A percentile compares a stretch with the other conserved stretches of the same genome.
Conservation (phyloP, 345 rosid genomes). For the Hypericum androsaemum region DNA sequence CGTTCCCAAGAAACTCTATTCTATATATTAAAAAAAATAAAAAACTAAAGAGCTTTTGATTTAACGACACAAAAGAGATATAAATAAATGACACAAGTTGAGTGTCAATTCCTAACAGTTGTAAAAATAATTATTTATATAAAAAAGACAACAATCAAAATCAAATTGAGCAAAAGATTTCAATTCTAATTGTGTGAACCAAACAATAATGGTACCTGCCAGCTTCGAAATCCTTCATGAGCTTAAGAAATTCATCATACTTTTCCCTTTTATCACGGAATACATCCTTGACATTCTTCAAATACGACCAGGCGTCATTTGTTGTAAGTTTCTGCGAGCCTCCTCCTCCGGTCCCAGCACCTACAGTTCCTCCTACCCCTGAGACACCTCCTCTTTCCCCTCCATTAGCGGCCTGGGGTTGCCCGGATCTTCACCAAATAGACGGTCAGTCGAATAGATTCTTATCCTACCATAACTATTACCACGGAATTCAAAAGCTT, state of each 20-base stretch:
- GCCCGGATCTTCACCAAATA: slow-evolving; percentile 54
- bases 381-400: slow-evolving; percentile 28
- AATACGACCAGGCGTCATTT: slow-evolving; percentile 83
- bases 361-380: background rate
- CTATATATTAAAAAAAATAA: too few relatives aligned
- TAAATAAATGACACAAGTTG: too few relatives aligned
- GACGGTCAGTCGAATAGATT: too few relatives aligned
- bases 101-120: too few relatives aligned
- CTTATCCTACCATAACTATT: too few relatives aligned
- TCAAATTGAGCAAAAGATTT: background rate
- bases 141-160: too few relatives aligned
- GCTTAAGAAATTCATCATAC: slow-evolving; percentile 27
- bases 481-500: too few relatives aligned
- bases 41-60: too few relatives aligned
- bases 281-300: slow-evolving; percentile 75
- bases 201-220: slow-evolving; percentile 17
- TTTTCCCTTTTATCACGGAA: slow-evolving; percentile 24
- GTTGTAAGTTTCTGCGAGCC: slow-evolving; percentile 69
- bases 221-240: slow-evolving; percentile 31
- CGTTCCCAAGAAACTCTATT: too few relatives aligned
- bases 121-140: too few relatives aligned
- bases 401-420: slow-evolving; percentile 23
- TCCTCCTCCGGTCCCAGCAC: slow-evolving; percentile 23
- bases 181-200: background rate
- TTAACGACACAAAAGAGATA: too few relatives aligned